phyloP scores from a whole-genome alignment of 2,329 filamentous ascomycete genomes.

The Penicillium sp. region DNA sequence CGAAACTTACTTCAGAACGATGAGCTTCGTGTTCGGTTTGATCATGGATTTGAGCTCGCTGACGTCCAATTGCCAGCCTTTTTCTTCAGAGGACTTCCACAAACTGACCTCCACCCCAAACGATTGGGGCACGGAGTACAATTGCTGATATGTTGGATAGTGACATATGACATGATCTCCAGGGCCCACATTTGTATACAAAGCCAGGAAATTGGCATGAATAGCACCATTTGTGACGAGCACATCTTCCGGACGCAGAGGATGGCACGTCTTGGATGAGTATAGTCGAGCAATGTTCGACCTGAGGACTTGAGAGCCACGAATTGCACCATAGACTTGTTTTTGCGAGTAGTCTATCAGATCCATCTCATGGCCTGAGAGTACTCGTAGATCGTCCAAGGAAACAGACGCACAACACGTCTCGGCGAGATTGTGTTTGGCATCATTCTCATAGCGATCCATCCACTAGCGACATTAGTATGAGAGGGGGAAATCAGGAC shows the following conservation, averaged over 20 bases:
- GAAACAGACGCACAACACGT: slow-evolving; percentile 73
- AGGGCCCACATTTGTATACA: slow-evolving; percentile 65
- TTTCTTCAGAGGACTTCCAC: slow-evolving; percentile 62
- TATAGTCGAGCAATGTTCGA: slow-evolving; percentile 28
- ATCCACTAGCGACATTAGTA: slow-evolving; percentile 45
- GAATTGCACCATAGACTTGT: slow-evolving; percentile 25
- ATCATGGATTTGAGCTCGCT: slow-evolving; percentile 60
- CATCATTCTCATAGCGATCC: slow-evolving; percentile 48
- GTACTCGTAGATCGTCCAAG: slow-evolving; percentile 56
- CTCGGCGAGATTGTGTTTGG: slow-evolving; percentile 66
- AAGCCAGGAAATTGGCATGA: slow-evolving; percentile 72
- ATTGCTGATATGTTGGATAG: slow-evolving; percentile 79
- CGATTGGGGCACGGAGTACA: slow-evolving; percentile 68
- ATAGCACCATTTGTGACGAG: slow-evolving; percentile 77
- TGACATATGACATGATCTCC: slow-evolving; percentile 83
- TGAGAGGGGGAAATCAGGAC: neutral
- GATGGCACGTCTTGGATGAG: slow-evolving; percentile 42
- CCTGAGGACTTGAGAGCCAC: slow-evolving; percentile 21
- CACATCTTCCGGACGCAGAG: slow-evolving; percentile 54
- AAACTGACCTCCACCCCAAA: slow-evolving; percentile 71
- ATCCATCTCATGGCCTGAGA: slow-evolving; percentile 45
- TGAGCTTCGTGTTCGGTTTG: slow-evolving; percentile 45
- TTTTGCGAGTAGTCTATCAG: slow-evolving; percentile 21
- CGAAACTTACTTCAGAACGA: slow-evolving; percentile 50
- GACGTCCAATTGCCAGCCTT: slow-evolving; percentile 63